Base-by-base conservation (phyloP, 2,329 filamentous ascomycete genomes). In the Chalara sp. region DNA sequence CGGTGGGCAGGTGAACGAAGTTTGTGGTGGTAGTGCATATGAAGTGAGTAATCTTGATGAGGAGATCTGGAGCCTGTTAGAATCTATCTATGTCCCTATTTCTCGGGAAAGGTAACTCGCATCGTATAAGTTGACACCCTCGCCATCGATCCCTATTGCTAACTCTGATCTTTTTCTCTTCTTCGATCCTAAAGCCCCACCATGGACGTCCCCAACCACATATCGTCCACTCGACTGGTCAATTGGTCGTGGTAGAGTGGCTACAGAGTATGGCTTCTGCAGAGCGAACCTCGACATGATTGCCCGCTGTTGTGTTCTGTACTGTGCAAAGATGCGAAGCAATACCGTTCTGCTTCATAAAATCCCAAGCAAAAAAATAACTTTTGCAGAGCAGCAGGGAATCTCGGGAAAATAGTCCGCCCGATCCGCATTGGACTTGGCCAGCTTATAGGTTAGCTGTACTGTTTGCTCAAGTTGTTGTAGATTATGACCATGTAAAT, bases 51-150 rank as follows among this genome's bases (percentile, higher is more conserved):
- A 70, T 54, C 78, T 74, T 5, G 81, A 78, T 4, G 79, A 76
- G 4, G 80, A 74, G 44, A 84, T 72, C 82, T 86, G 56, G 52
- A 32, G 31, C 42, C 32, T 32, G 42, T 53, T 51, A 59, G 51
- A 33, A 13, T n/a, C 31, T 31, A 11, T 31, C 12, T 41, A 32
- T 11, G n/a, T 29, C 12, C 7, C 6, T 8, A 8, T 8, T 31
- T n/a, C 21, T 40, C 5, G 33, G 12, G 43, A 48, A 33, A 41
- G 32, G 78, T 59, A 59, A 37, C 35, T 37, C n/a, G 83, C 80
- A 72, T 85, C 80, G 60, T 86, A 86, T 41, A 86, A 75, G 58
- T 82, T 84, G 3, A 82, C 71, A 4, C 80, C 78, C 62, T 85
- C 81, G 53, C 82, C 82, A 64, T 86, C 80, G 60, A 81, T 76